Base-by-base conservation (phyloP, 2,329 filamentous ascomycete genomes). In the Aspergillus pseudotamarii region DNA sequence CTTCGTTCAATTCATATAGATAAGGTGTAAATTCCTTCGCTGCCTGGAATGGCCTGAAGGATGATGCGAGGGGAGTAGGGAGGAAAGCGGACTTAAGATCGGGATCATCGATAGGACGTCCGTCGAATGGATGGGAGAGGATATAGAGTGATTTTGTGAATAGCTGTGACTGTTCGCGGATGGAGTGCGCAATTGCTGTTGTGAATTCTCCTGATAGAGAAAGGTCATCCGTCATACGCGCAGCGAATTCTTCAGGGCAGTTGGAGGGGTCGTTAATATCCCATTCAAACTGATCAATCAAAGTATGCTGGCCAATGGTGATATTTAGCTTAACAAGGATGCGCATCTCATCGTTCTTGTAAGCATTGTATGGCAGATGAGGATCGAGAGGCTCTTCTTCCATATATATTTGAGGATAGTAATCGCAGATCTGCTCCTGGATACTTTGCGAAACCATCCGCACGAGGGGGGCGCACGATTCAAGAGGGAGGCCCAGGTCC, bases 281-380 rank as follows among this genome's bases (percentile, higher is more conserved):
- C 95, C 95, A 99, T 79, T 99, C 95, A 66, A 99, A 98, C 76
- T 98, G 95, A 73, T 99, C 95, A 41, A 97, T 90, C 30, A 99
- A 84, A 0, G 94, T 98, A 74, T 96, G 92, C 67, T 92, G 91
- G 46, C 94, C 95, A 73, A 99, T 97, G 8, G 95, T 98, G 73
- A 99, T 97, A 79, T 98, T 97, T 57, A 99, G 85, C 79, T 97
- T 98, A 79, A 99, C 88, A 50, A 96, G 82, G 69, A 99, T 91
- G 57, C 95, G 91, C 94, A 99, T 97, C 81, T 99, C 95, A 75
- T 99, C 95, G 75, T 99, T 97, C 79, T 98, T 98, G 82, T 97
- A 97, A 8, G 95, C 94, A 45, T 86, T 89, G 75, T 98, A 98
- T 0, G 94, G 94, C 14, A 96, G 84, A 73, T 95, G 91, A 1